A percentile compares a stretch with the other conserved stretches of the same genome.
These are phyloP conservation scores for Penicillium canescens DNA, from an alignment of 495 filamentous ascomycete genomes.

Conservation along the genomic window DNA sequence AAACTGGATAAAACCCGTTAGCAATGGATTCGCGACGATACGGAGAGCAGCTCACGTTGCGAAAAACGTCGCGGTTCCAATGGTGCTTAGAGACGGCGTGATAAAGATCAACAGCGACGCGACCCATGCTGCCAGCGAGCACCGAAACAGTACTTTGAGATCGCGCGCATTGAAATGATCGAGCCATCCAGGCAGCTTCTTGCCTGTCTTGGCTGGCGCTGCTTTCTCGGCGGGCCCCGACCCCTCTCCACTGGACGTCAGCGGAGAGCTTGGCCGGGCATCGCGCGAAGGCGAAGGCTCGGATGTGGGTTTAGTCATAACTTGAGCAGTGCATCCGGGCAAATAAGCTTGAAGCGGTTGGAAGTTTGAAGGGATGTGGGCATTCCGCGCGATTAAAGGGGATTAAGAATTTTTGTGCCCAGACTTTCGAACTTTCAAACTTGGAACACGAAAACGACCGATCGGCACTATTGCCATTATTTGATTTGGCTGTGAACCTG, in stretches of 20 bases:
- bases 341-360: neutral
- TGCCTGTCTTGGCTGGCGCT: constrained; percentile 5
- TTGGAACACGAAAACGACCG: neutral
- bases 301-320: constrained; percentile 12
- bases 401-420: constrained; percentile 3
- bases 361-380: neutral
- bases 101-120: constrained; percentile 45
- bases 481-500: constrained; percentile 3
- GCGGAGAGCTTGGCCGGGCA: constrained; percentile 2
- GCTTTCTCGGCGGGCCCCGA: constrained; percentile 3
- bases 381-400: neutral
- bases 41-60: constrained; percentile 19
- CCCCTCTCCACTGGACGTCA: constrained; percentile 7
- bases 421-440: neutral
- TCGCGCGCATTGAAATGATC: constrained; percentile 49
- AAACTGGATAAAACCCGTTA: constrained; percentile 22
- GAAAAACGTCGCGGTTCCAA: constrained; percentile 35
- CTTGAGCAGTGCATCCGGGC: neutral
- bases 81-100: constrained; percentile 23
- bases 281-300: constrained; percentile 11
- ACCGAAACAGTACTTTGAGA: constrained; percentile 46
- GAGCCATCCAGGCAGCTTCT: constrained; percentile 36
- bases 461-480: constrained; percentile 21
- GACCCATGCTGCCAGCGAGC: constrained; percentile 43
- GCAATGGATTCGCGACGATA: neutral